Conservation (phyloP, 139 green algal species). For the Tetraselmis chui region DNA sequence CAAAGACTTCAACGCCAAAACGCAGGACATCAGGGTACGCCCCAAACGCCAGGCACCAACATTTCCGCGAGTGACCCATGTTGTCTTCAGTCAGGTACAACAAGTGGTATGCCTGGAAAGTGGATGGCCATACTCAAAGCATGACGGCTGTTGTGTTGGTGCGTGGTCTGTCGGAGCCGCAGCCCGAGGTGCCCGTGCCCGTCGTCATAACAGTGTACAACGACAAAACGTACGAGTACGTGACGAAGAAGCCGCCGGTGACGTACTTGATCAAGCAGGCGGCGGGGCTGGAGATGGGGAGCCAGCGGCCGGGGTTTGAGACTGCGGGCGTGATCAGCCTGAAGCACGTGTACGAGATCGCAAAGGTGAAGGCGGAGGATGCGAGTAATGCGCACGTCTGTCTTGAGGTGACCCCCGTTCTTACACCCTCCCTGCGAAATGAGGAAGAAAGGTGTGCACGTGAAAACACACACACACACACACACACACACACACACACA, state of each 20-base stretch:
- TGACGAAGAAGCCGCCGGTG: slow-evolving; percentile 68
- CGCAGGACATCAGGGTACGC: slow-evolving; percentile 64
- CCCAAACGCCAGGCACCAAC: background rate
- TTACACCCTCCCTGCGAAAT: background rate
- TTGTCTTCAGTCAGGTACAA: background rate
- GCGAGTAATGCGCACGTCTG: background rate
- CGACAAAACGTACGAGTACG: slow-evolving; percentile 87
- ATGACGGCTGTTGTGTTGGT: background rate
- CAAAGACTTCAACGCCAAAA: slow-evolving; percentile 98
- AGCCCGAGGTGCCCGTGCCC: slow-evolving; percentile 54
- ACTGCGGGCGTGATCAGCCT: slow-evolving; percentile 62
- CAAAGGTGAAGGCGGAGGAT: slow-evolving; percentile 28
- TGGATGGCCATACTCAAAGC: slow-evolving; percentile 2
- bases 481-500: too few species aligned
- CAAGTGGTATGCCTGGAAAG: background rate
- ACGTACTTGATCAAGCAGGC: slow-evolving; percentile 85
- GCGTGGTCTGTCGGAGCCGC: background rate
- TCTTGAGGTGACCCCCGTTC: background rate
- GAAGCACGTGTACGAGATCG: slow-evolving; percentile 94
- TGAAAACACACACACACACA: too few species aligned
- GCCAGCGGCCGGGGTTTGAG: slow-evolving; percentile 70
- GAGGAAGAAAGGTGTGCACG: too few species aligned
- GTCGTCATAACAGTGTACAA: slow-evolving; percentile 62
- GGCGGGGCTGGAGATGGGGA: slow-evolving; percentile 56
- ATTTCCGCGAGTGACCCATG: too few species aligned